These are phyloP conservation scores for Vigna angularis DNA, from an alignment of 306 rosid species.

Conservation along the genomic window DNA sequence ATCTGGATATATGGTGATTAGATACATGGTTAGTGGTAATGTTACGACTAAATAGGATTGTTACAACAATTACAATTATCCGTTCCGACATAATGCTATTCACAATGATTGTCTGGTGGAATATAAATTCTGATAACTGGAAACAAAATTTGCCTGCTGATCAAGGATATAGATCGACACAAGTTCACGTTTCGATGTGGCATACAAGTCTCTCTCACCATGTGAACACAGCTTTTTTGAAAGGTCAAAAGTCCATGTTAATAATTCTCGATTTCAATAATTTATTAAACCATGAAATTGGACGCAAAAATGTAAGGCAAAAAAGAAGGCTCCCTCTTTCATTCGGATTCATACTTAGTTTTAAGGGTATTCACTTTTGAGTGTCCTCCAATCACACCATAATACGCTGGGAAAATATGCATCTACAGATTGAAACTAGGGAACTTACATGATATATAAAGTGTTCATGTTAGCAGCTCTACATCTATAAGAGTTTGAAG, in stretches of 20 bases:
- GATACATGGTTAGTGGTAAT: too few species aligned
- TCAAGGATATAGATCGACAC: not conserved
- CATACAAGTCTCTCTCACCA: not conserved
- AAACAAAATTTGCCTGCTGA: constrained; percentile 9
- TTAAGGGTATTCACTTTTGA: constrained; percentile 16
- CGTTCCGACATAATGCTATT: not conserved
- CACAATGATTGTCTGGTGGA: not conserved
- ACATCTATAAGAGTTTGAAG: constrained; percentile 7
- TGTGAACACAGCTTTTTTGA: not conserved
- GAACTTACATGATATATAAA: constrained; percentile 35
- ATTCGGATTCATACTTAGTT: constrained; percentile 14
- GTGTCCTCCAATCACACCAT: constrained; percentile 25
- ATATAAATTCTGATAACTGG: not conserved
- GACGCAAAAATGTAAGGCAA: not conserved
- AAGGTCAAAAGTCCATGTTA: not conserved
- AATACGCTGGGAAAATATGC: constrained; percentile 6
- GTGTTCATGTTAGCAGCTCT: constrained; percentile 31
- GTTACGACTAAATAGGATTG: too few species aligned
- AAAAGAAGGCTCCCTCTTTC: not conserved
- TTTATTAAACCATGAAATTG: constrained; percentile 4
- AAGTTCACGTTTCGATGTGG: not conserved
- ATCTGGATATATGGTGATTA: too few species aligned
- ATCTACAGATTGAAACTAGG: constrained; percentile 18
- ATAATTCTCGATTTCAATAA: constrained; percentile 3
- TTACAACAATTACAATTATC: not conserved